Evolutionary conservation across 768 basidiomycete genomes (phyloP).

Genomic region (Pisolithus orientalis): DNA sequence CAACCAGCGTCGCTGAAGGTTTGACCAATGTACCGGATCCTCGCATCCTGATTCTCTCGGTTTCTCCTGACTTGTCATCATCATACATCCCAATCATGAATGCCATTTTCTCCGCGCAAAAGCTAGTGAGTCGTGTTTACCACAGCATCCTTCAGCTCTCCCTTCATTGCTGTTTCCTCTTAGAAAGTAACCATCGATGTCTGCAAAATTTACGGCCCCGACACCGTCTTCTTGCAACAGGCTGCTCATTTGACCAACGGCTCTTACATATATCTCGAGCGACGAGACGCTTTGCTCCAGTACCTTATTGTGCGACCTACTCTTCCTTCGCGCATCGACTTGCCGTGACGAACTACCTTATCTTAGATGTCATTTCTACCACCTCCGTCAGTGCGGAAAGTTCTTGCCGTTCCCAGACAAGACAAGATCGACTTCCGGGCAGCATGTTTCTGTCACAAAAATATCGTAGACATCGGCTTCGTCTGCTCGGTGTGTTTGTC

Average conservation of each 20-base stretch:
- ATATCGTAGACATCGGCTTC: slow-evolving; percentile 92
- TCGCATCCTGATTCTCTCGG: slow-evolving; percentile 74
- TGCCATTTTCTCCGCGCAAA: slow-evolving; percentile 97
- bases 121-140: slow-evolving; percentile 54
- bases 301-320: slow-evolving; percentile 65
- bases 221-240: slow-evolving; percentile 95
- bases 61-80: slow-evolving; percentile 82
- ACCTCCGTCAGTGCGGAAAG: slow-evolving; percentile 62
- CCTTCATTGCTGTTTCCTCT: not conserved
- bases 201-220: slow-evolving; percentile 83
- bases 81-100: slow-evolving; percentile 99
- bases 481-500: slow-evolving; percentile 98
- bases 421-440: slow-evolving; percentile 96
- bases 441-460: slow-evolving; percentile 98
- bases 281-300: slow-evolving; percentile 83
- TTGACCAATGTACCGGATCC: slow-evolving; percentile 38
- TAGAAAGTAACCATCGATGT: slow-evolving; percentile 97
- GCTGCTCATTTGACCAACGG: slow-evolving; percentile 94
- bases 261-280: slow-evolving; percentile 81
- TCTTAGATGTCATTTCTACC: slow-evolving; percentile 79
- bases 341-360: slow-evolving; percentile 10
- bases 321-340: not conserved
- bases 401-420: slow-evolving; percentile 83
- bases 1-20: slow-evolving; percentile 26
- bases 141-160: not conserved